A percentile compares a stretch with the other conserved stretches of the same genome.
Conservation (phyloP, 768 basidiomycete genomes). For the Trametes punicea region DNA sequence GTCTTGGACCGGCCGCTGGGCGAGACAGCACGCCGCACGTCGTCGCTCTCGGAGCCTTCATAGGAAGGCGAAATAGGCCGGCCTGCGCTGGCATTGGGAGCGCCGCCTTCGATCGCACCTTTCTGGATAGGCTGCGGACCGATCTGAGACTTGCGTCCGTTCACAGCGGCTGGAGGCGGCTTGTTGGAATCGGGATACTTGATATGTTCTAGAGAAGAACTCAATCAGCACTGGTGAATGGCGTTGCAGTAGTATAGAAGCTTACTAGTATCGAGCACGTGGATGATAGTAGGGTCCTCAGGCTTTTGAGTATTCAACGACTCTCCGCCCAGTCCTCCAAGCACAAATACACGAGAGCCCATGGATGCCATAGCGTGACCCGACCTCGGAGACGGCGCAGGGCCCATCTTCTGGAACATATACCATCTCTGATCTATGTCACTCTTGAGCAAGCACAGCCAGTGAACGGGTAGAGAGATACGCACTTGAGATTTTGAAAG, state of each 20-base stretch:
- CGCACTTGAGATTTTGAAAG: conserved; percentile 96
- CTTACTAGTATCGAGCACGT: conserved; percentile 93
- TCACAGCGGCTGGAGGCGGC: conserved; percentile 31
- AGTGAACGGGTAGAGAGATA: conserved; percentile 18
- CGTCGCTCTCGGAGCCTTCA: conserved; percentile 46
- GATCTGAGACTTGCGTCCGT: conserved; percentile 15
- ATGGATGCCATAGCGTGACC: conserved; percentile 98
- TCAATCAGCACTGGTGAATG: not conserved
- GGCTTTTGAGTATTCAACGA: conserved; percentile 67
- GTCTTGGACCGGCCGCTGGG: conserved; percentile 41
- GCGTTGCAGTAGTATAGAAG: conserved; percentile 26
- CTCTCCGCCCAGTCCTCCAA: conserved; percentile 96
- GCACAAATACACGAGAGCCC: conserved; percentile 83
- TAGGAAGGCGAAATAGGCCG: conserved; percentile 64
- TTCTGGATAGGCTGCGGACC: conserved; percentile 8
- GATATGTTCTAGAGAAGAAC: conserved; percentile 64
- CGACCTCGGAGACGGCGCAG: conserved; percentile 85
- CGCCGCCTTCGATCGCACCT: conserved; percentile 11
- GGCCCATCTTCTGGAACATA: conserved; percentile 99
- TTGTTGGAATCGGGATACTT: conserved; percentile 79
- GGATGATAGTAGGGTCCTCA: conserved; percentile 81
- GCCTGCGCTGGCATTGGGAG: conserved; percentile 37
- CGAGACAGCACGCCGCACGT: conserved; percentile 64
- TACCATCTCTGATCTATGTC: conserved; percentile 92
- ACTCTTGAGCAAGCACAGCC: not conserved